Evolutionary conservation across 345 rosid genomes (phyloP), one percentile per base, ranked within the genome.

Genomic region (Trapa bicornis): DNA sequence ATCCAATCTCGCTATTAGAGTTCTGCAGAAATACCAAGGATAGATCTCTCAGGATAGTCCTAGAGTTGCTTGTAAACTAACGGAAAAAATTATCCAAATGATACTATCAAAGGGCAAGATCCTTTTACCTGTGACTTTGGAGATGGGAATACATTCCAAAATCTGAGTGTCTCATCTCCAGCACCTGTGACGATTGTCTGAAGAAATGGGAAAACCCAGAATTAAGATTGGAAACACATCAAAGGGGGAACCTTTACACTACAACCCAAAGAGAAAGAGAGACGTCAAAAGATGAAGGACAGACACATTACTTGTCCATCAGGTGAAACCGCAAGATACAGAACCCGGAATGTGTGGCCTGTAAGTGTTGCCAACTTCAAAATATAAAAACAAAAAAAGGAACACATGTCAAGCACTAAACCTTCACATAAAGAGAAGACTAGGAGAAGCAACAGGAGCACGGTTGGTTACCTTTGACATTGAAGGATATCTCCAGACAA

Each of bases 131-230:
- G 96, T 70, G 91, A 95, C 73, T 91, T 95, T 0, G 92, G 98
- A 61, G 97, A 86, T 56, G 98, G 99, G 78, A 95, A 95, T 64
- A 95, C 96, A 41, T 88, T 91, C 99, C 99, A 95, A 77, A 95
- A 95, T 75, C 98, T 81, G 37, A 91, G 79, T 0, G 99, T 95
- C 76, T 95, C 99, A 72, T 95, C 98, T 71, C 99, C 99, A 64
- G 99, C 99, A 78, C 99, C 99, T 0, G 99, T 91, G 75, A 91
- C 99, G 32, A 95, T 95, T 12, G 91, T 89, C 99, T 95, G 86
- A 65, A 69, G 68, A 75, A 73, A 67, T 16, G 53, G 56, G 5
- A 50, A 38, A 15, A 61, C 4, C 2, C 16, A n/a, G 39, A 60
- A 39, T 48, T n/a, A 72, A 38, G 35, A 64, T 35, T 22, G 53